phyloP scores from a whole-genome alignment of 202 grass and related monocot genomes.

The Schoenoplectus tabernaemontani region DNA sequence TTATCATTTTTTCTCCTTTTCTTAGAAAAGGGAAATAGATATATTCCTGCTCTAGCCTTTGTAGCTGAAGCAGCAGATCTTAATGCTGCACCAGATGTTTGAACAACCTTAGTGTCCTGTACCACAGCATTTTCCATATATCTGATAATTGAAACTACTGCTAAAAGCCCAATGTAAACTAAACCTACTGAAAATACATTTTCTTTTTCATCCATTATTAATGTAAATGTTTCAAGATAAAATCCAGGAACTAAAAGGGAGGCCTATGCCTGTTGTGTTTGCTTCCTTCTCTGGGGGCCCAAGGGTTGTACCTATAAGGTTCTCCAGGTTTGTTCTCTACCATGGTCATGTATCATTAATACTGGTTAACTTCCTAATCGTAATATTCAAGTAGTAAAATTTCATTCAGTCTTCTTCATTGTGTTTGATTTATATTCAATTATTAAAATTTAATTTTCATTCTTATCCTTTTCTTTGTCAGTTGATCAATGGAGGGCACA shows the following conservation, averaged over 20 bases:
- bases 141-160: background rate
- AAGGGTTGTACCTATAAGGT: constrained; percentile 96
- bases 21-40: background rate
- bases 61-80: background rate
- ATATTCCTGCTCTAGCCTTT: background rate
- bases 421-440: constrained; percentile 9
- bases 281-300: constrained; percentile 69
- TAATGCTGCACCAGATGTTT: background rate
- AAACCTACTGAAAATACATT: background rate
- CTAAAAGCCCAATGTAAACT: no score
- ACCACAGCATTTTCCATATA: background rate
- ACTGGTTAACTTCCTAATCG: constrained; percentile 5
- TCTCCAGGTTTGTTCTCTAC: constrained; percentile 57
- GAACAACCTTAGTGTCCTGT: no score
- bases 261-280: constrained; percentile 57
- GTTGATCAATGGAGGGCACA: constrained; percentile 58
- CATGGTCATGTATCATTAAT: background rate
- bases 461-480: constrained; percentile 30
- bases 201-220: background rate
- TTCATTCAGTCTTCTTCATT: background rate
- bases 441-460: constrained; percentile 1
- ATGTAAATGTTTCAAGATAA: background rate
- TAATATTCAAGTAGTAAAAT: background rate
- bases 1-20: background rate
- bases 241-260: constrained; percentile 69